Evolutionary conservation across 139 green algal species (phyloP).

Genomic region (Klebsormidium nitens): DNA sequence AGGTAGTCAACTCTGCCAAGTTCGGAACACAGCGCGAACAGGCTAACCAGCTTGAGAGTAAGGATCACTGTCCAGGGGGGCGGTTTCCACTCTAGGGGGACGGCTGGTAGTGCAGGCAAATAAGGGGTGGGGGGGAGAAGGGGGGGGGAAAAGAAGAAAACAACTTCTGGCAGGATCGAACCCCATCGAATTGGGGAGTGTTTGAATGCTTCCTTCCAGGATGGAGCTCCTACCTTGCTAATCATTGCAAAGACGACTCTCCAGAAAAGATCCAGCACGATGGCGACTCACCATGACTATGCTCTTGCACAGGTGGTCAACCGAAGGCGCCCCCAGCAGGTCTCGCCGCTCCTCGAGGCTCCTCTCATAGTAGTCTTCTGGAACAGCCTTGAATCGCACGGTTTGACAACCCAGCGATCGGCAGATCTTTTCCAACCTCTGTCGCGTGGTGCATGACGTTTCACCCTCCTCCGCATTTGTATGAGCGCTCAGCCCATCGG

Average conservation of each 20-base stretch:
- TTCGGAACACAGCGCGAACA: too few species aligned
- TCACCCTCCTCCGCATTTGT: not conserved
- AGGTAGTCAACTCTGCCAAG: too few species aligned
- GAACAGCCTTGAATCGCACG: constrained; percentile 61
- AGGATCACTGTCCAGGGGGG: too few species aligned
- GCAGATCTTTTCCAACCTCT: constrained; percentile 6
- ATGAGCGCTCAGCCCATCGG: too few species aligned
- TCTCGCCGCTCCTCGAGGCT: constrained; percentile 58
- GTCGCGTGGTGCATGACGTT: not conserved
- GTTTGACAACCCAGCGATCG: not conserved
- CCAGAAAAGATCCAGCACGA: not conserved
- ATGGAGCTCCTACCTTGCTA: not conserved
- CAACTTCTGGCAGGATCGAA: too few species aligned
- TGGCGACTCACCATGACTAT: constrained; percentile 82
- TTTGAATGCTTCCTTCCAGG: too few species aligned
- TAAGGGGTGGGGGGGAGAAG: too few species aligned
- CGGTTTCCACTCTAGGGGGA: too few species aligned
- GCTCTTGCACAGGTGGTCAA: constrained; percentile 81
- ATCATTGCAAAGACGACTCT: constrained; percentile 1
- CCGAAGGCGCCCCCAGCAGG: constrained; percentile 42
- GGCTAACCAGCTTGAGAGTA: too few species aligned
- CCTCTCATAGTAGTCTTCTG: constrained; percentile 77
- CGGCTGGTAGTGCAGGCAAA: too few species aligned
- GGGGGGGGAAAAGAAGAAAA: too few species aligned
- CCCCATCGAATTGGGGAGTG: too few species aligned